phyloP scores from a whole-genome alignment of 169 alveolate genomes.

The Blepharisma undulans region DNA sequence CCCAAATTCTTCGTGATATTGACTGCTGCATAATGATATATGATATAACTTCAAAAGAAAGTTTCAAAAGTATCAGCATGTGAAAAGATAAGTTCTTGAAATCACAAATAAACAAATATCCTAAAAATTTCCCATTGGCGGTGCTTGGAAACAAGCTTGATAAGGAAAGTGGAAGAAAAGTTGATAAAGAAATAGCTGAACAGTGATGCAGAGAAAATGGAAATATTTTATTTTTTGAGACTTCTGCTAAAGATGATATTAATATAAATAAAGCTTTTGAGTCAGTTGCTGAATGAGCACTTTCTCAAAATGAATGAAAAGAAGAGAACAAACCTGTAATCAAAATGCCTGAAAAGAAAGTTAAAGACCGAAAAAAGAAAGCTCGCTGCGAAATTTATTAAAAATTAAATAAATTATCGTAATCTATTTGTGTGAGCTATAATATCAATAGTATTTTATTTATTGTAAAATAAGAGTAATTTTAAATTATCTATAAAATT shows the following conservation, averaged over 20 bases:
- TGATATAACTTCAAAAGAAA: conserved; percentile 91
- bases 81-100: conserved; percentile 96
- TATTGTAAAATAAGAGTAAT: too few species aligned
- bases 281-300: conserved; percentile 90
- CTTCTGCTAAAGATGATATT: conserved; percentile 96
- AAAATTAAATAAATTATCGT: too few species aligned
- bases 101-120: conserved; percentile 94
- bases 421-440: too few species aligned
- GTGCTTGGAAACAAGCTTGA: conserved; percentile 97
- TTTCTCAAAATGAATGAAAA: conserved; percentile 84
- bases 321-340: conserved; percentile 51
- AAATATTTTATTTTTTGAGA: conserved; percentile 93
- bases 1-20: too few species aligned
- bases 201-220: conserved; percentile 93
- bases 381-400: too few species aligned
- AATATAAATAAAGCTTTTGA: conserved; percentile 95
- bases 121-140: conserved; percentile 95
- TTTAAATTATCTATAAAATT: too few species aligned
- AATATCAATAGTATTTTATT: too few species aligned
- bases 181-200: conserved; percentile 88
- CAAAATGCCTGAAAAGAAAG: conserved; percentile 6
- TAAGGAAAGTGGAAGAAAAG: conserved; percentile 90
- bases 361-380: too few species aligned
- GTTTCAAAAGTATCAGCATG: too few species aligned
- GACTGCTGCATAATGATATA: conserved; percentile 98